Base-by-base conservation (phyloP, 1,284 basidiomycete species). In the Anthracocystis panici-leucophaei region DNA sequence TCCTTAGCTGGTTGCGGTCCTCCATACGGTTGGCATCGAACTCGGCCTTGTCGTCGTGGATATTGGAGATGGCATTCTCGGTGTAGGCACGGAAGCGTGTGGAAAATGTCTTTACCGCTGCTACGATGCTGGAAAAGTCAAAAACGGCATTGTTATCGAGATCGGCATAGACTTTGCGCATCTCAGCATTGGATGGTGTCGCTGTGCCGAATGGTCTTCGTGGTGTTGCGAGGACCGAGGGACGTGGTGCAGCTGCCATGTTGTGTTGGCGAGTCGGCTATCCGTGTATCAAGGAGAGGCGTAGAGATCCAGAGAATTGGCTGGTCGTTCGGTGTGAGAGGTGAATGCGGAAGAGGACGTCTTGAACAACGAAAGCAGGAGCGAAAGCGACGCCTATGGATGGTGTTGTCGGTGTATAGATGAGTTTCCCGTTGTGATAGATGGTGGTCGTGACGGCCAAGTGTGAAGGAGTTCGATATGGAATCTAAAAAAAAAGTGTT, bases 121-220 rank as follows among this genome's bases (percentile, higher is more conserved):
- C 56, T 14, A 77, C 65, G 46, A 79, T 70, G 55, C 63, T 67
- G 41, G 70, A 72, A 66, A 81, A 81, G 65, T 81, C 77, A n/a
- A 81, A 71, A 12, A 75, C 63, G 41, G 72, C 66, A 29, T 75
- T 75, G 59, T 70, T 75, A 62, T 75, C 72, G 25, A 75, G 56
- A 41, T 75, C 72, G 25, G 62, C 63, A 25, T 75, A 75, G 11
- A 70, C 62, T 35, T 75, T 75, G 51, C 72, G 72, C 66, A 75
- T 65, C n/a, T 75, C 72, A 6, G 72, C 72, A 40, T 66, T 70
- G 38, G 72, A 75, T 2, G 58, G 66, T n/a, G 57, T 53, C 16
- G 60, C 63, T 16, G 66, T 46, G 7, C 66, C 62, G 29, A 70
- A 66, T 2, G 66, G 72, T n/a, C 66, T 60, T 16, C 72, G 66